Evolutionary conservation across 1,284 basidiomycete species (phyloP), one percentile per base, ranked within the genome.

Genomic region (Ganoderma lingzhi): DNA sequence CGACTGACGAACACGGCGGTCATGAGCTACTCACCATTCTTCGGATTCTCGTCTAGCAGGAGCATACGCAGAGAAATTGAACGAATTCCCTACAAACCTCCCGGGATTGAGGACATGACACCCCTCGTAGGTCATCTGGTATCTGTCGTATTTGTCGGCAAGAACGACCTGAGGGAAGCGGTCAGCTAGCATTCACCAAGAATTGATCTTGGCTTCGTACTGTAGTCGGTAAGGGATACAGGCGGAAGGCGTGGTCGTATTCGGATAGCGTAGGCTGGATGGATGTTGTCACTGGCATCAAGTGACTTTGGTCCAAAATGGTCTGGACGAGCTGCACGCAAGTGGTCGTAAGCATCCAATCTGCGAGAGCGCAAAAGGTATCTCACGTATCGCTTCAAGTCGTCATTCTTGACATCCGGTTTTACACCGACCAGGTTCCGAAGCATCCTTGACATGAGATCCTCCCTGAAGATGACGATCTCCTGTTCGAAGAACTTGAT

Each of bases 91-190:
- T 19, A 96, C 84, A 77, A 97, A 96, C 64, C 91, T 90, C 15
- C 98, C 97, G 0, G 98, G 98, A 80, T 99, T 99, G 85, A 99
- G 96, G 39, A 99, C 98, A 81, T 99, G 97, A 78, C 98, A 99
- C 6, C 96, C 96, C 72, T 97, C 97, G 78, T 99, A 99, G 0
- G 97, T 99, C 74, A 99, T 86, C 76, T 98, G 96, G 80, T 95
- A 99, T 45, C 94, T 89, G 78, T 99, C 97, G 79, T 98, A 99
- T 80, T 93, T 96, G 82, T 99, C 98, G 0, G 98, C 98, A 14
- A 99, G 86, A n/a, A 99, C 87, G 30, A 98, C 85, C 96, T 97
- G 76, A 14, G 53, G 15, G 8, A 51, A 23, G 39, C 1, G 14
- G 19, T 63, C 23, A 65, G 45, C 68, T 39, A 53, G 63, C 35